These are phyloP conservation scores for Botrytis fabae DNA, from an alignment of 2,329 filamentous ascomycete species.

Conservation along the genomic window DNA sequence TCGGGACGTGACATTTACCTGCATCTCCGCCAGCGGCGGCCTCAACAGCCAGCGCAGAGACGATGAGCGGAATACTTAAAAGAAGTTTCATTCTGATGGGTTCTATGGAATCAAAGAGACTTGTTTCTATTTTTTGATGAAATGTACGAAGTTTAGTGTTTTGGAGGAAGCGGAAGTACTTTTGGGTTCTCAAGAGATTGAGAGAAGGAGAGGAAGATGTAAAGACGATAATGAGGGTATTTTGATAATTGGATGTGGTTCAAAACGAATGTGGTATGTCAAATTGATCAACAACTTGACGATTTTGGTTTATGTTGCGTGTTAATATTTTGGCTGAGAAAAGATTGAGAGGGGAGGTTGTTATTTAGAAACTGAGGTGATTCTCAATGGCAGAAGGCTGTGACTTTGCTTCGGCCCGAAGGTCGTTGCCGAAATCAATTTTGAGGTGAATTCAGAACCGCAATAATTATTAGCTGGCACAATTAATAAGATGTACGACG, in stretches of 20 bases:
- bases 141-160: neutral
- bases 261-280: slow-evolving; percentile 9
- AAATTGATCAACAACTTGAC: slow-evolving; percentile 16
- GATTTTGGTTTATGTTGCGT: neutral
- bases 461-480: neutral
- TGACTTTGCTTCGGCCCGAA: neutral
- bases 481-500: too few relatives aligned
- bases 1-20: neutral
- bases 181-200: neutral
- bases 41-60: neutral
- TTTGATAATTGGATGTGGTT: neutral
- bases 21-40: neutral
- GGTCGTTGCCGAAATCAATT: neutral
- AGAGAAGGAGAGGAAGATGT: neutral
- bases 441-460: neutral
- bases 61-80: neutral
- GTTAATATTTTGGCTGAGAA: neutral
- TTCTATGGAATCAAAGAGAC: neutral
- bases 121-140: neutral
- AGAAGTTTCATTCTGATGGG: slow-evolving; percentile 18
- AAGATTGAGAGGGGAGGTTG: neutral
- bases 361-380: neutral
- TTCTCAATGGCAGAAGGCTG: neutral
- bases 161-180: neutral
- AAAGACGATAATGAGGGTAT: neutral